These are phyloP conservation scores for Priceomyces medius DNA, from an alignment of 805 yeast species.

Conservation along the genomic window DNA sequence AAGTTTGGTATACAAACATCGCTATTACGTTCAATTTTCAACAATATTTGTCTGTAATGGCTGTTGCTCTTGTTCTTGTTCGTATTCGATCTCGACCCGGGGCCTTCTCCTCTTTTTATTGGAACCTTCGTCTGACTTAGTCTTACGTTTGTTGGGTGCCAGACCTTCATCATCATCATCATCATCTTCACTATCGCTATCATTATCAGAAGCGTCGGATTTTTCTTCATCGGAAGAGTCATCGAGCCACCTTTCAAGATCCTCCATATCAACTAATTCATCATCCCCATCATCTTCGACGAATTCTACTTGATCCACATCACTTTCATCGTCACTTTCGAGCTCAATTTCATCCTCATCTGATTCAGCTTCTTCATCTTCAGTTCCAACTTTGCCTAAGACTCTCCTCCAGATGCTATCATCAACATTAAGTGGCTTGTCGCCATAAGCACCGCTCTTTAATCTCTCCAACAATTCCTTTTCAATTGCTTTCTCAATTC, in stretches of 20 bases:
- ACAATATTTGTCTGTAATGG: conserved; percentile 30
- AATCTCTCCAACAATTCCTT: conserved; percentile 91
- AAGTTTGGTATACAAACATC: neutral
- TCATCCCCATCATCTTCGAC: conserved; percentile 91
- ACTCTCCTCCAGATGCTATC: conserved; percentile 95
- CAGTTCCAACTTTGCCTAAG: conserved; percentile 61
- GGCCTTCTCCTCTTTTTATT: conserved; percentile 61
- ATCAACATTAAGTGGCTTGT: conserved; percentile 94
- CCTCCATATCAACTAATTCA: conserved; percentile 89
- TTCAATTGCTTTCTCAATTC: conserved; percentile 94
- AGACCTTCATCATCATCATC: conserved; percentile 34
- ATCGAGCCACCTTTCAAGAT: conserved; percentile 83
- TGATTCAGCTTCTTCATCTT: conserved; percentile 62
- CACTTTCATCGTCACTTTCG: conserved; percentile 50
- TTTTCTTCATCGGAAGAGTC: conserved; percentile 38
- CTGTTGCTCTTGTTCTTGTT: conserved; percentile 53
- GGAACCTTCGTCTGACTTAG: conserved; percentile 35
- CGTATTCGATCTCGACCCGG: conserved; percentile 80
- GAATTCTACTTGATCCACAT: conserved; percentile 77
- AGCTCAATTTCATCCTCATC: conserved; percentile 56
- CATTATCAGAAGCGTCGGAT: conserved; percentile 29
- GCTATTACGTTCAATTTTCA: neutral
- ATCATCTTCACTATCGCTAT: conserved; percentile 18
- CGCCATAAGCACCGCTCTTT: conserved; percentile 98
- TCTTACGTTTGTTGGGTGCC: conserved; percentile 26